These are phyloP conservation scores for Tagetes patula DNA, from an alignment of 129 eudicot genomes.

Conservation along the genomic window DNA sequence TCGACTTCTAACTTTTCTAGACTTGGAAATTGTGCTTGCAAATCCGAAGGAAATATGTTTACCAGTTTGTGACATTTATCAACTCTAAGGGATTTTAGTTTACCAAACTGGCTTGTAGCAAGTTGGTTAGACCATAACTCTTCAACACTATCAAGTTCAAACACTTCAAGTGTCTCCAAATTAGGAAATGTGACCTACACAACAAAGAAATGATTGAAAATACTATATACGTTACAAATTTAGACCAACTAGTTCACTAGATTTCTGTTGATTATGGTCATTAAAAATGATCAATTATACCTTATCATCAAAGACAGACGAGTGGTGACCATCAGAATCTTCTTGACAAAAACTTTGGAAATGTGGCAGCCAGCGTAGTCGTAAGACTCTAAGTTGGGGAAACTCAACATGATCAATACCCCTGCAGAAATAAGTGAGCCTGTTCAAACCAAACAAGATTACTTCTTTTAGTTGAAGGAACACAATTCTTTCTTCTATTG, in stretches of 20 bases:
- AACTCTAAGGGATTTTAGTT: constrained; percentile 31
- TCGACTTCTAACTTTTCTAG: constrained; percentile 36
- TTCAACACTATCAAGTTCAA: constrained; percentile 41
- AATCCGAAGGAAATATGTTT: constrained; percentile 31
- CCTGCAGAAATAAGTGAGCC: constrained; percentile 32
- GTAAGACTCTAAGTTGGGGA: constrained; percentile 36
- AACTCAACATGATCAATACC: constrained; percentile 40
- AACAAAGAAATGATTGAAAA: neutral
- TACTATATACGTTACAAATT: too few species aligned
- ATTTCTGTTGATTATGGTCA: neutral
- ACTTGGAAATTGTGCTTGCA: constrained; percentile 30
- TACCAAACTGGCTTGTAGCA: constrained; percentile 23
- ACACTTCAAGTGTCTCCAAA: constrained; percentile 38
- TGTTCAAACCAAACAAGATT: constrained; percentile 29
- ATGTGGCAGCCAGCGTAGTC: constrained; percentile 34
- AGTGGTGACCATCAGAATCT: constrained; percentile 12
- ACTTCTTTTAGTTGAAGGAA: constrained; percentile 40
- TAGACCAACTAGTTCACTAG: too few species aligned
- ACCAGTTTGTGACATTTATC: constrained; percentile 35
- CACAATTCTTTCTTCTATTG: constrained; percentile 30
- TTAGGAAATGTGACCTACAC: constrained; percentile 34
- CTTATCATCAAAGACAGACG: constrained; percentile 32
- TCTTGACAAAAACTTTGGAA: constrained; percentile 33
- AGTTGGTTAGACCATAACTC: constrained; percentile 33
- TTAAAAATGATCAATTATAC: constrained; percentile 3